A percentile compares a stretch with the other conserved stretches of the same genome.
phyloP scores from a whole-genome alignment of 306 rosid genomes.

The Quercus glauca region DNA sequence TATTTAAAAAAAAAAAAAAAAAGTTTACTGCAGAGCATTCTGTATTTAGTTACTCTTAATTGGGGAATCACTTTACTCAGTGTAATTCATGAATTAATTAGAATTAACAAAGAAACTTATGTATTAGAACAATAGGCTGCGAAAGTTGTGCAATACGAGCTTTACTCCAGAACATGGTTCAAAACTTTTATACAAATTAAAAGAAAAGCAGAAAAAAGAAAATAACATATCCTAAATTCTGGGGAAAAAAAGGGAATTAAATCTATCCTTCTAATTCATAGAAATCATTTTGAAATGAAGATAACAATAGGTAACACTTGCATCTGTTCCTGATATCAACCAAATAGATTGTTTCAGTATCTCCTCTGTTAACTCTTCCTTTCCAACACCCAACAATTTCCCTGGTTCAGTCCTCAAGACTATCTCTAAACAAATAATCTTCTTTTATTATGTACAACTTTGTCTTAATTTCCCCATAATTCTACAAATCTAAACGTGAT shows the following conservation, averaged over 20 bases:
- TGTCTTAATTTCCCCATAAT: background rate
- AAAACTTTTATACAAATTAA: no score
- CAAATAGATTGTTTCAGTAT: background rate
- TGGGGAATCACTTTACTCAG: no score
- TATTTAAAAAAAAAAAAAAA: background rate
- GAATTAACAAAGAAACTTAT: no score
- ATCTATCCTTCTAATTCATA: background rate
- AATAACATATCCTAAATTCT: no score
- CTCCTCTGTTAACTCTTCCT: background rate
- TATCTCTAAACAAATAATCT: background rate
- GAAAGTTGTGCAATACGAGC: no score
- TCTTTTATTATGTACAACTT: background rate
- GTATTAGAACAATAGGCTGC: background rate
- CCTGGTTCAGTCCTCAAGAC: background rate
- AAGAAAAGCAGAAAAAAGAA: no score
- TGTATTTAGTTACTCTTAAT: no score
- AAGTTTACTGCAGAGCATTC: no score
- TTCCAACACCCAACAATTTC: background rate
- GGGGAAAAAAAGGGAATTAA: background rate
- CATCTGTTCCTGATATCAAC: background rate
- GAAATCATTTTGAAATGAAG: background rate
- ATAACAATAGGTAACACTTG: background rate
- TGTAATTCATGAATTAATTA: no score
- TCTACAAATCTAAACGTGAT: background rate
- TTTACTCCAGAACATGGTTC: no score